Evolutionary conservation across 306 rosid species (phyloP).

Genomic region (Quillaja saponaria): DNA sequence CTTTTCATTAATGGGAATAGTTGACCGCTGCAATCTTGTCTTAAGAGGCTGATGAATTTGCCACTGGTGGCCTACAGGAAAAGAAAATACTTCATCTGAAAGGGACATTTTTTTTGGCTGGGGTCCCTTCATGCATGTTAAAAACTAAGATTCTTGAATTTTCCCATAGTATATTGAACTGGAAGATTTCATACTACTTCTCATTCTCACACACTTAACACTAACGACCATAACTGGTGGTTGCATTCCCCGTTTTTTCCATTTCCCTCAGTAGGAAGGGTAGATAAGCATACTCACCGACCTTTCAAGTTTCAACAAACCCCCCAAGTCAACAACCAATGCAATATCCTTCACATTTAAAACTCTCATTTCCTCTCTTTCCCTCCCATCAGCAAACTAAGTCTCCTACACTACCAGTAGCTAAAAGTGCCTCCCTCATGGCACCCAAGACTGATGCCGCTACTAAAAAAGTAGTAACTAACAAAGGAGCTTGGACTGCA

Average conservation of each 20-base stretch:
- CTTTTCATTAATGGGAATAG: no score
- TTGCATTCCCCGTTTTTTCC: background rate
- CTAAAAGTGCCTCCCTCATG: conserved; percentile 25
- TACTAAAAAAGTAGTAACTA: conserved; percentile 30
- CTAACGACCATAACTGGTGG: conserved; percentile 12
- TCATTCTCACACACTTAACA: conserved; percentile 3
- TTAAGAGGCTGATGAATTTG: no score
- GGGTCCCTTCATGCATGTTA: no score
- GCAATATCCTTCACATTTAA: background rate
- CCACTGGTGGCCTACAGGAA: no score
- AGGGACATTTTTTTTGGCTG: no score
- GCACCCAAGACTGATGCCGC: conserved; percentile 42
- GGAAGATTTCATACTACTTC: background rate
- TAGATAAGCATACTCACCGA: conserved; percentile 22
- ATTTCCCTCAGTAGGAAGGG: conserved; percentile 17
- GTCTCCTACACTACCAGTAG: background rate
- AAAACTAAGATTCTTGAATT: no score
- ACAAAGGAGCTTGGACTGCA: conserved; percentile 63
- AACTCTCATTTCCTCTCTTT: background rate
- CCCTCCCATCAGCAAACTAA: background rate
- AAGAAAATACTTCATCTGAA: no score
- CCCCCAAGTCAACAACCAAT: background rate
- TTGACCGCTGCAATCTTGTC: no score
- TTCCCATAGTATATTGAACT: no score
- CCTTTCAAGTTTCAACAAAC: conserved; percentile 1